Conservation (phyloP, 208 protist species). For the Strigomonas culicis region DNA sequence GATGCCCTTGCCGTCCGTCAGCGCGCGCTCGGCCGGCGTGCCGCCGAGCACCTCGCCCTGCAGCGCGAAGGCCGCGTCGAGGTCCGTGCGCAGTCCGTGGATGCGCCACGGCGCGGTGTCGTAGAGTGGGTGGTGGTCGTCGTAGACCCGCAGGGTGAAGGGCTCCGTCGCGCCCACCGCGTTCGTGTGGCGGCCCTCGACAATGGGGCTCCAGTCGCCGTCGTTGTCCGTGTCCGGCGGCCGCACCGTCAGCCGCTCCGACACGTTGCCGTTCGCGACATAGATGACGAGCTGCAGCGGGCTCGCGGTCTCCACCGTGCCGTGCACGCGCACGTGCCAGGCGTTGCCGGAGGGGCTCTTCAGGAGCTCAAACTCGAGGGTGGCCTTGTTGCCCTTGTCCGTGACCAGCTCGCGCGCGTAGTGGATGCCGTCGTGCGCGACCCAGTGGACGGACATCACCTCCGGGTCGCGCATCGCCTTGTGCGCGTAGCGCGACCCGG, state of each 20-base stretch:
- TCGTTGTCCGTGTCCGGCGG: conserved; percentile 34
- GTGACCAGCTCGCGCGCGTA: conserved; percentile 66
- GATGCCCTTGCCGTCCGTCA: conserved; percentile 36
- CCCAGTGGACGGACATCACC: conserved; percentile 63
- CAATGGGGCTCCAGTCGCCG: conserved; percentile 50
- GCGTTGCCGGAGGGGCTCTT: conserved; percentile 73
- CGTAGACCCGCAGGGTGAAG: conserved; percentile 53
- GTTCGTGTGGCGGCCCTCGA: conserved; percentile 43
- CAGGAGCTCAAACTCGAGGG: conserved; percentile 70
- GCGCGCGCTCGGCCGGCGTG: conserved; percentile 33
- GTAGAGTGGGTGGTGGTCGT: conserved; percentile 61
- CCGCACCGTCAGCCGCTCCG: conserved; percentile 30
- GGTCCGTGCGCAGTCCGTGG: conserved; percentile 41
- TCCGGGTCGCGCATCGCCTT: conserved; percentile 38
- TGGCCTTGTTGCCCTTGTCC: conserved; percentile 39
- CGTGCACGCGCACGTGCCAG: conserved; percentile 82
- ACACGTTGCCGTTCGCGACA: conserved; percentile 44
- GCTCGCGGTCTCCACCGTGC: conserved; percentile 28
- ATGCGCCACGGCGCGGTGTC: conserved; percentile 60
- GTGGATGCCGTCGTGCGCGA: conserved; percentile 72
- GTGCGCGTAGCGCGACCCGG: conserved; percentile 27
- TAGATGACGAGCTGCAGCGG: conserved; percentile 64
- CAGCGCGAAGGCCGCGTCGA: conserved; percentile 41
- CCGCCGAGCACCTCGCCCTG: conserved; percentile 26
- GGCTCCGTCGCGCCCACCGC: conserved; percentile 22